Base-by-base conservation (phyloP, 306 rosid genomes). In the Fragaria nilgerrensis region DNA sequence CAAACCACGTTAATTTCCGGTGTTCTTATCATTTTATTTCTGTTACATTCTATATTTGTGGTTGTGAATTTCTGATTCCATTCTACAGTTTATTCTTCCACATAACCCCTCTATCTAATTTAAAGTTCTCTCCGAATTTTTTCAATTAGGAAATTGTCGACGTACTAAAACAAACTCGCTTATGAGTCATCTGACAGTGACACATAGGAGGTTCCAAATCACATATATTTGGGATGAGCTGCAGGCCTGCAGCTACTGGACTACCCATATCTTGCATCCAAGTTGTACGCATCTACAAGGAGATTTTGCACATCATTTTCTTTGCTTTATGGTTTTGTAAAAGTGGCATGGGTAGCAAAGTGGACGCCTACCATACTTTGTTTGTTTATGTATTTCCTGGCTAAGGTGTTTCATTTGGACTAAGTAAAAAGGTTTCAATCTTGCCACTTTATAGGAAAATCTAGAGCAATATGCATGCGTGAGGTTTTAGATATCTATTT, bases 121-220 rank as follows among this genome's bases (percentile, higher is more conserved):
- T 19, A 15, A 20, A 7, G n/a, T 10, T 19, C n/a, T 20, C 12
- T 55, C 27, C 3, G 1, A 22, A 68, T 43, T 23, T 12, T 47
- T 41, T 55, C 39, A 49, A 36, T 25, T 61, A 23, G 37, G 34
- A 39, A 45, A 29, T 73, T 82, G 78, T 73, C 82, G 77, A 73
- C 81, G 11, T 63, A 52, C 49, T 43, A 9, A 23, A 58, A 22
- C 34, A 27, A 23, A 68, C 52, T 81, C 41, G 14, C 13, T 7
- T n/a, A 70, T 10, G 47, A 39, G 48, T 25, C 36, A 65, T 70
- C 2, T 41, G 74, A 70, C 49, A 62, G 5, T 22, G 67, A 79
- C 75, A 55, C 43, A 36, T 7, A 29, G 23, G 77, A 23, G 52
- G 5, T 68, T 72, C 56, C 4, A 36, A 47, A 22, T 50, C 64